Percentiles rank a stretch among this genome's conserved stretches.
Conservation (phyloP, 495 filamentous ascomycete species). For the Thermothielavioides terrestris region DNA sequence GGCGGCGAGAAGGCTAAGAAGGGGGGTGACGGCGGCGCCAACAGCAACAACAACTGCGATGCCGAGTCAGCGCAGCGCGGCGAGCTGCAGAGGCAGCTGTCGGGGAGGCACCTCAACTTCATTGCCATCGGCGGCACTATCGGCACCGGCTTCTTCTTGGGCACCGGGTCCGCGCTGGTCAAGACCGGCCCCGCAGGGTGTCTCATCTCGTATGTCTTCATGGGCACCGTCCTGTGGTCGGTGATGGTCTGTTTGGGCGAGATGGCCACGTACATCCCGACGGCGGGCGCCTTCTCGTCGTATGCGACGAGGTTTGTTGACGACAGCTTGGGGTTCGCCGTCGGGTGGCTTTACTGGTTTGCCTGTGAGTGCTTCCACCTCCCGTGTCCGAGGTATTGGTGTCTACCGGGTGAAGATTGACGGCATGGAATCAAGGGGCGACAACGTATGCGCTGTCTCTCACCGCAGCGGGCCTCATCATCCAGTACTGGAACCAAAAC, state of each 20-base stretch:
- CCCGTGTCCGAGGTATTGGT: neutral
- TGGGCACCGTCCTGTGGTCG: conserved; percentile 54
- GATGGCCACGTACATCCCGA: conserved; percentile 66
- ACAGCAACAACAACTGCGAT: too few species aligned
- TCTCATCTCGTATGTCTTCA: conserved; percentile 61
- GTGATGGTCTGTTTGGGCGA: conserved; percentile 55
- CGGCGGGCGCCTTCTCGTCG: conserved; percentile 66
- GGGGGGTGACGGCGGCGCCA: neutral
- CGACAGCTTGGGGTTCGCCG: conserved; percentile 65
- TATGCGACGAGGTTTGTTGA: conserved; percentile 68
- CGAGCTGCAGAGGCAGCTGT: conserved; percentile 21
- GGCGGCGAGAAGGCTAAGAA: neutral
- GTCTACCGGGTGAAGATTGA: neutral
- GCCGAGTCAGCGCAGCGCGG: conserved; percentile 13
- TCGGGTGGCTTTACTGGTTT: conserved; percentile 60
- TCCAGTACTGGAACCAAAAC: conserved; percentile 60
- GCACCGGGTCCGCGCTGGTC: conserved; percentile 55
- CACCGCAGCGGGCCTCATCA: conserved; percentile 62
- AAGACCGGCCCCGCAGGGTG: conserved; percentile 57
- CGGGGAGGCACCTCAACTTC: conserved; percentile 50
- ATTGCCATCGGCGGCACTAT: conserved; percentile 66
- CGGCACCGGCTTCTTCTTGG: conserved; percentile 68
- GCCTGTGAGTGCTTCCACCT: conserved; percentile 21
- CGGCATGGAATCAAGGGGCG: conserved; percentile 20
- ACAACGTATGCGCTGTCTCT: conserved; percentile 70